Evolutionary conservation across 306 rosid genomes (phyloP).

Genomic region (Cotoneaster glaucophyllus): DNA sequence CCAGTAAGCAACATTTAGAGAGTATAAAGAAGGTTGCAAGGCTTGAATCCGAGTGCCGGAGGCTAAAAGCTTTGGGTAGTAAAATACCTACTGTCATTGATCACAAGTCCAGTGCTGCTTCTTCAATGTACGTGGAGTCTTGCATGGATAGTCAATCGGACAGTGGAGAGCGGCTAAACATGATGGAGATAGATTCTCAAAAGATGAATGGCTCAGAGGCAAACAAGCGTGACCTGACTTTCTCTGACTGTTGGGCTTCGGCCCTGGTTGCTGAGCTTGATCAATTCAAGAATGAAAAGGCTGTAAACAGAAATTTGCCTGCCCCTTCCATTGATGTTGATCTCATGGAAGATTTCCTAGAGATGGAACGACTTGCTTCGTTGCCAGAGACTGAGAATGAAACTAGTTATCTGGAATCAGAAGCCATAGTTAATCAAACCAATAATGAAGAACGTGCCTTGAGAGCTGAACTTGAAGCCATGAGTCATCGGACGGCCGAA

Average conservation of each 20-base stretch:
- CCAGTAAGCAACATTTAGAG: slow-evolving; percentile 91
- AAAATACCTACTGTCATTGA: slow-evolving; percentile 41
- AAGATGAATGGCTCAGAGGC: slow-evolving; percentile 42
- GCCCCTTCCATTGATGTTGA: slow-evolving; percentile 52
- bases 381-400: slow-evolving; percentile 45
- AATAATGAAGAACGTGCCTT: slow-evolving; percentile 35
- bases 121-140: slow-evolving; percentile 66
- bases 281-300: slow-evolving; percentile 72
- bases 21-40: slow-evolving; percentile 84
- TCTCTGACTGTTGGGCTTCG: slow-evolving; percentile 74
- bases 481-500: slow-evolving; percentile 47
- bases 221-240: slow-evolving; percentile 48
- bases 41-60: slow-evolving; percentile 90
- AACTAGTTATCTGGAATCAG: slow-evolving; percentile 34
- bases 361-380: slow-evolving; percentile 84
- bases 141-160: slow-evolving; percentile 73
- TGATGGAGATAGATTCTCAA: slow-evolving; percentile 35
- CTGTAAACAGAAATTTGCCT: slow-evolving; percentile 31
- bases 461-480: slow-evolving; percentile 54
- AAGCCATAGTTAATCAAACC: slow-evolving; percentile 17
- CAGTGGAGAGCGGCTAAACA: slow-evolving; percentile 47
- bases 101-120: slow-evolving; percentile 49
- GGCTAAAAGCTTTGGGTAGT: slow-evolving; percentile 44
- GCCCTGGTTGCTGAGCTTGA: slow-evolving; percentile 73
- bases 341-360: slow-evolving; percentile 98